Base-by-base conservation (phyloP, 2,329 filamentous ascomycete genomes). In the Fonsecaea nubica region DNA sequence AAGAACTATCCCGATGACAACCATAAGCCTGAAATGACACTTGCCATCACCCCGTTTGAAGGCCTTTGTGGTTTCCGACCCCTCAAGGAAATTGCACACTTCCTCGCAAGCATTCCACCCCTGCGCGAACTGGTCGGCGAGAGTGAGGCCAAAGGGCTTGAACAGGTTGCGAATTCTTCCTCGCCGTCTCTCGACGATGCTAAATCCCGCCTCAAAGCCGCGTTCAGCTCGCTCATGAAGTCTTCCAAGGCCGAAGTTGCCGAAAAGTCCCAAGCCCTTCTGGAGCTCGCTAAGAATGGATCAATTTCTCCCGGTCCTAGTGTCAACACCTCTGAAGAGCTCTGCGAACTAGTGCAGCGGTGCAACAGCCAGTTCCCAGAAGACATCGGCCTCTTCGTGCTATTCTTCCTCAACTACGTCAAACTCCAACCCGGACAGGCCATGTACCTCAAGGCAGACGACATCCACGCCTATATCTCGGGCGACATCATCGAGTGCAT, bases 11-110 rank as follows among this genome's bases (percentile, higher is more conserved):
- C 94, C 65, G 93, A 99, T 83, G 94, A 98, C 83, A 99, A 99
- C 82, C 95, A 99, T 85, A 99, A 99, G 82, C 95, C 95, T 38
- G 95, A 99, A 81, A 99, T 99, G 95, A 93, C 95, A 69, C 97
- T 99, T 78, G 95, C 95, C 69, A 90, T 99, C 74, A 98, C 95
- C 0, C 90, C 92, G 0, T 99, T 99, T 72, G 94, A 98, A 77
- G 95, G 95, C 0, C 86, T 99, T 38, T 99, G 95, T 75, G 95
- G 95, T 38, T 99, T 99, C 84, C 88, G 95, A 9, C 95, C 95
- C 0, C 83, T 97, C 25, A 83, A 81, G 4, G 93, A 99, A 80
- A 95, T 98, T 69, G 84, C 88, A 0, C 92, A 96, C 77, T 98
- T 98, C 78, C 83, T 96, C 36, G 81, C 87, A 57, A 85, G 82